phyloP scores from a whole-genome alignment of 2,329 filamentous ascomycete genomes.

The Sporothrix pallida region DNA sequence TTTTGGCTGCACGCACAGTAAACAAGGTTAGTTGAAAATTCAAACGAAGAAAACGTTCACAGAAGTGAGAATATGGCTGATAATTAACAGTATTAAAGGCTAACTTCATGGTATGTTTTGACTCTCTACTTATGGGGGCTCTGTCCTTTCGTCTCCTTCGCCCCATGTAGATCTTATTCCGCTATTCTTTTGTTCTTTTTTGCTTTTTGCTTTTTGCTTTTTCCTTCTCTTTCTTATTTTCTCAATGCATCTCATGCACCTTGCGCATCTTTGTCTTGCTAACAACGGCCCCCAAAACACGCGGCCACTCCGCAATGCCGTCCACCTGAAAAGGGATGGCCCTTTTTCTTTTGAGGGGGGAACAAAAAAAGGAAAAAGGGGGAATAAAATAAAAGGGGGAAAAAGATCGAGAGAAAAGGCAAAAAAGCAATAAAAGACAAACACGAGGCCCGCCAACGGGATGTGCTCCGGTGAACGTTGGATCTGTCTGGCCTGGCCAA shows the following conservation, averaged over 20 bases:
- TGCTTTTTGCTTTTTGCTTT: not conserved
- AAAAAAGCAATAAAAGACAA: not conserved
- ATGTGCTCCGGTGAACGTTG: not conserved
- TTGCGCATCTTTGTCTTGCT: not conserved
- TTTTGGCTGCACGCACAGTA: no score
- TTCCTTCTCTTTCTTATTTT: not conserved
- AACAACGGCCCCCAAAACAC: not conserved
- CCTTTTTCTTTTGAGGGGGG: not conserved
- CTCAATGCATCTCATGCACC: not conserved
- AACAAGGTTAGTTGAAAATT: no score
- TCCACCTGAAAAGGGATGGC: not conserved
- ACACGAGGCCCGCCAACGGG: conserved; percentile 12
- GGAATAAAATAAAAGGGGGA: not conserved
- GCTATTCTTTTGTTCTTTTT: not conserved
- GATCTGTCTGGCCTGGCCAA: not conserved
- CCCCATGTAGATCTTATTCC: no score
- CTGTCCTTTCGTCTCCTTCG: no score
- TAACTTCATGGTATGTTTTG: not conserved
- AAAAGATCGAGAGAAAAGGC: not conserved
- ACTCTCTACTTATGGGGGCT: not conserved
- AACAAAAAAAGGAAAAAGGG: not conserved
- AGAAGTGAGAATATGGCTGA: no score
- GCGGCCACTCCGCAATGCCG: conserved; percentile 1
- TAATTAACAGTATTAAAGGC: no score
- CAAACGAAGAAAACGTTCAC: no score